Evolutionary conservation across 2,329 filamentous ascomycete species (phyloP).

Genomic region (Penicillium sp.): DNA sequence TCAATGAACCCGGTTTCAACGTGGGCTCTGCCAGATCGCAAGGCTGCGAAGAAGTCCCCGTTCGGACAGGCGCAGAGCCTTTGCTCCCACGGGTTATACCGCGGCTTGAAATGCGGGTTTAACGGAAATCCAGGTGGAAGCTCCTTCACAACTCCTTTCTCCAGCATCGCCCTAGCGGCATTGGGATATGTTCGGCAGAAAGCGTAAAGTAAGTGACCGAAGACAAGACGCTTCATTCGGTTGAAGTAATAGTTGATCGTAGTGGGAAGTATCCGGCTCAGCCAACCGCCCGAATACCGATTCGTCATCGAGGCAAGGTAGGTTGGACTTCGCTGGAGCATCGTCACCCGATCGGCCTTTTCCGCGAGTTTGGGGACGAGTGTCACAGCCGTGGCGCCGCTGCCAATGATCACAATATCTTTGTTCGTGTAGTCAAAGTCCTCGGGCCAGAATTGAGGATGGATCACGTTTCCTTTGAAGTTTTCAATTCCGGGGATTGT

Average conservation of each 20-base stretch:
- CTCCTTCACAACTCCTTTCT: neutral
- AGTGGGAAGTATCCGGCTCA: neutral
- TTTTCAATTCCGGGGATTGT: neutral
- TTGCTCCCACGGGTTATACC: neutral
- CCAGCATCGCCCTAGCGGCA: neutral
- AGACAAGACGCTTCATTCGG: neutral
- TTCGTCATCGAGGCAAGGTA: neutral
- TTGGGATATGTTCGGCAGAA: neutral
- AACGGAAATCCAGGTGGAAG: neutral
- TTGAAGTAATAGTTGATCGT: neutral
- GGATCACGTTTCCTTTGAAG: neutral
- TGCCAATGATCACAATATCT: conserved; percentile 2
- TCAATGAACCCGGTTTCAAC: neutral
- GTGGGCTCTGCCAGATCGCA: neutral
- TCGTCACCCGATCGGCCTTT: conserved; percentile 2
- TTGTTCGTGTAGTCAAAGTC: neutral
- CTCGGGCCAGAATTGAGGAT: conserved; percentile 5
- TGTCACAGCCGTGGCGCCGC: conserved; percentile 3
- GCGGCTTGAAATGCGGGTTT: neutral
- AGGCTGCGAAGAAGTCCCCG: neutral
- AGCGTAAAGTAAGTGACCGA: neutral
- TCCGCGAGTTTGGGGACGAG: conserved; percentile 1
- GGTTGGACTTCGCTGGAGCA: conserved; percentile 3
- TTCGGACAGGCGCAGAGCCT: neutral
- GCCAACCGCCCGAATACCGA: neutral